A percentile compares a stretch with the other conserved stretches of the same genome.
phyloP scores from a whole-genome alignment of 2,329 filamentous ascomycete genomes.

The Eutypella sp. region DNA sequence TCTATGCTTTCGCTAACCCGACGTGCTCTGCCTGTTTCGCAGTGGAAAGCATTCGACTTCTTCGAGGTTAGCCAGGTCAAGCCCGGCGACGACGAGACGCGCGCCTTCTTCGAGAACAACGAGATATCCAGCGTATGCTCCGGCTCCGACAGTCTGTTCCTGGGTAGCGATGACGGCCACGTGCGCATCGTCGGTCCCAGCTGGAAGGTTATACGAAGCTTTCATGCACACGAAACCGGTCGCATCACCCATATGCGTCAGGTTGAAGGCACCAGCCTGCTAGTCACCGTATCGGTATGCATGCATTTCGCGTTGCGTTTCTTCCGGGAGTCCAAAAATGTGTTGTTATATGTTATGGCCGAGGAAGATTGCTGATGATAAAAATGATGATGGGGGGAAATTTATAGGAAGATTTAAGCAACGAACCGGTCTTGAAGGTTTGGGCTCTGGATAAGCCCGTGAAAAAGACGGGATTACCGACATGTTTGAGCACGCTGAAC shows the following conservation, averaged over 20 bases:
- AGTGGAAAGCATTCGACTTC: conserved; percentile 99
- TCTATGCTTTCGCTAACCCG: no score
- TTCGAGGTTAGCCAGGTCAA: conserved; percentile 89
- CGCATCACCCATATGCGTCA: conserved; percentile 90
- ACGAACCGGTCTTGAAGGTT: conserved; percentile 88
- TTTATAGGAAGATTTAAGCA: conserved; percentile 79
- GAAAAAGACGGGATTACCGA: conserved; percentile 87
- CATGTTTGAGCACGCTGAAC: conserved; percentile 77
- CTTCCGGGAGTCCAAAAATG: no score
- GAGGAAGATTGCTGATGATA: neutral
- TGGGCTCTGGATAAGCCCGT: conserved; percentile 93
- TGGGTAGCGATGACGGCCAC: conserved; percentile 78
- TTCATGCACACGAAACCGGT: conserved; percentile 77
- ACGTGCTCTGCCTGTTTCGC: neutral
- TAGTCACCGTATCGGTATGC: conserved; percentile 71
- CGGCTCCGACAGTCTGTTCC: conserved; percentile 82
- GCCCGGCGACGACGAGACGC: conserved; percentile 72
- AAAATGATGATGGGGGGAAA: conserved; percentile 27
- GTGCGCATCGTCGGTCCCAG: conserved; percentile 82
- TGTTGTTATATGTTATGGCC: no score
- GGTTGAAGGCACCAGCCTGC: conserved; percentile 76
- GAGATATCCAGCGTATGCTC: conserved; percentile 81
- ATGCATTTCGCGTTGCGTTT: no score
- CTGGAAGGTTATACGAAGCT: conserved; percentile 83
- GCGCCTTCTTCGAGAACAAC: conserved; percentile 73